Percentiles rank a stretch among this genome's conserved stretches.
These are phyloP conservation scores for Ascochyta lentis DNA, from an alignment of 2,329 filamentous ascomycete species.

Conservation along the genomic window DNA sequence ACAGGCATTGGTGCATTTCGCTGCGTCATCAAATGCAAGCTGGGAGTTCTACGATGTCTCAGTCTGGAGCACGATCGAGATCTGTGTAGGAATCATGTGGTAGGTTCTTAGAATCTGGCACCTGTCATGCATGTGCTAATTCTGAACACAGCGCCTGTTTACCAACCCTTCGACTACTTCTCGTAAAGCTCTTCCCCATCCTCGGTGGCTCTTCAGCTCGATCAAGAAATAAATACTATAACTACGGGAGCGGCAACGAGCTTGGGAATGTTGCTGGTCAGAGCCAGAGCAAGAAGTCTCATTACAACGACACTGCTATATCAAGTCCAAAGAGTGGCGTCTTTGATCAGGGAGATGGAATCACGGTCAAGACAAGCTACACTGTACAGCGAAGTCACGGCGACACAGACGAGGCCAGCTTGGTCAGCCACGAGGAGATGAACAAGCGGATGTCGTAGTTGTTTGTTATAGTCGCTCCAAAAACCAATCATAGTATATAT, in stretches of 20 bases:
- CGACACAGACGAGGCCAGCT: conserved; percentile 28
- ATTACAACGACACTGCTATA: conserved; percentile 10
- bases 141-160: conserved; percentile 46
- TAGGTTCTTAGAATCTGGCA: conserved; percentile 2
- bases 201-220: conserved; percentile 44
- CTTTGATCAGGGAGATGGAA: conserved; percentile 20
- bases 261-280: conserved; percentile 17
- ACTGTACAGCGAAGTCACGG: conserved; percentile 23
- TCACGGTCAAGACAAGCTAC: conserved; percentile 29
- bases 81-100: conserved; percentile 53
- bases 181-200: conserved; percentile 47
- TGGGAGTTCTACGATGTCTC: conserved; percentile 52
- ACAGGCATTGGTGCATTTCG: conserved; percentile 52
- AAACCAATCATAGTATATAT: not conserved
- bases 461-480: not conserved
- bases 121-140: not conserved
- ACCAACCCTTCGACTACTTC: conserved; percentile 48
- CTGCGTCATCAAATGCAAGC: conserved; percentile 49
- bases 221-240: conserved; percentile 31
- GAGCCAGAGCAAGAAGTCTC: conserved; percentile 18
- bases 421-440: conserved; percentile 21
- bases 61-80: conserved; percentile 53
- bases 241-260: conserved; percentile 35
- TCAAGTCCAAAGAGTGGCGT: conserved; percentile 7
- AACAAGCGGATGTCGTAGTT: not conserved